Evolutionary conservation across 2,329 filamentous ascomycete genomes (phyloP).

Genomic region (Ophiostoma perfectum): DNA sequence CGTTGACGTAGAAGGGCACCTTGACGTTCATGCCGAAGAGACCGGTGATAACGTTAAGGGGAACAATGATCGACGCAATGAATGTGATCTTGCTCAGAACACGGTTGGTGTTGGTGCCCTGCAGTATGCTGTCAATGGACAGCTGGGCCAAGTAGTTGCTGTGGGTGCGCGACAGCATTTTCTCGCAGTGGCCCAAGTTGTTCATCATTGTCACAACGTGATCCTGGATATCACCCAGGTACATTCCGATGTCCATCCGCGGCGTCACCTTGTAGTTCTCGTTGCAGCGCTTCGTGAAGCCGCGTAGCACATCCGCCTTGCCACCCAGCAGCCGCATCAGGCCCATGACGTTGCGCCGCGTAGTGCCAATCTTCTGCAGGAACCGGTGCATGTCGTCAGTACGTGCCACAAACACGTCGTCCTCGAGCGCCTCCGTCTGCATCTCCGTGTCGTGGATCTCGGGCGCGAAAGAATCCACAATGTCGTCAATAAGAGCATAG

Average conservation of each 20-base stretch:
- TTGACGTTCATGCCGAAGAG: constrained; percentile 83
- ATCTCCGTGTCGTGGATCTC: constrained; percentile 80
- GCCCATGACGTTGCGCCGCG: constrained; percentile 91
- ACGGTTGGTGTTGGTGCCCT: constrained; percentile 82
- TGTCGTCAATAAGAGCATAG: constrained; percentile 97
- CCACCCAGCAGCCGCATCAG: constrained; percentile 88
- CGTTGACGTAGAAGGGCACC: constrained; percentile 56
- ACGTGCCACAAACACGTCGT: constrained; percentile 87
- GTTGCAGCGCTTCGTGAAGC: constrained; percentile 98
- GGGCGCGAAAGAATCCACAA: constrained; percentile 91
- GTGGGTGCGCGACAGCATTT: constrained; percentile 90
- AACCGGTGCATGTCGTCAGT: constrained; percentile 85
- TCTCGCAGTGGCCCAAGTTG: constrained; percentile 91
- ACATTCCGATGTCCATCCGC: constrained; percentile 92
- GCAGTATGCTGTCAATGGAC: constrained; percentile 81
- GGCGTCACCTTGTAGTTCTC: constrained; percentile 94
- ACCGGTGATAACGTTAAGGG: constrained; percentile 85
- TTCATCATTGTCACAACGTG: constrained; percentile 99
- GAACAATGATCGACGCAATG: constrained; percentile 90
- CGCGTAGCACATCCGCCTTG: constrained; percentile 96
- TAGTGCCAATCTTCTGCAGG: constrained; percentile 78
- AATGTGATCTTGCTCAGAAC: constrained; percentile 93
- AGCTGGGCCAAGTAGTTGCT: constrained; percentile 95
- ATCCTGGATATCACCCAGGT: constrained; percentile 95
- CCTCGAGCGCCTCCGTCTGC: constrained; percentile 89